Evolutionary conservation across 768 basidiomycete genomes (phyloP).

Genomic region (Termitomyces sp.): DNA sequence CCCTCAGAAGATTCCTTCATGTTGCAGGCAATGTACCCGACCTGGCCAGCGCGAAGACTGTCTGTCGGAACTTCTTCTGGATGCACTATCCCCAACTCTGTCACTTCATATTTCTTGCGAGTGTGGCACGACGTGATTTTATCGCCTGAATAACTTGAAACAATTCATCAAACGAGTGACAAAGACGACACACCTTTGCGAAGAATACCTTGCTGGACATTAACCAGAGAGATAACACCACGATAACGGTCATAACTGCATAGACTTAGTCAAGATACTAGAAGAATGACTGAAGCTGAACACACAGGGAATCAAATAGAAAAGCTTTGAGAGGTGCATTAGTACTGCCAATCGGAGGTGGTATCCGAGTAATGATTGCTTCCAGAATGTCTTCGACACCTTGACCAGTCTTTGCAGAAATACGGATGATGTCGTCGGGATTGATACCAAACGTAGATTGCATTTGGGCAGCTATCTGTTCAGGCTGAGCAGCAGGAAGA

Average conservation of each 20-base stretch:
- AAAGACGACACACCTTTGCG: conserved; percentile 56
- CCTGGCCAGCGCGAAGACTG: conserved; percentile 70
- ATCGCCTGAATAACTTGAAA: conserved; percentile 54
- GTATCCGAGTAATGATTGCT: conserved; percentile 80
- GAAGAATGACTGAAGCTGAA: conserved; percentile 10
- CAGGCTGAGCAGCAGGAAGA: conserved; percentile 82
- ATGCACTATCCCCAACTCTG: conserved; percentile 84
- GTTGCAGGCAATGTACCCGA: conserved; percentile 88
- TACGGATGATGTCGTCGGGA: conserved; percentile 64
- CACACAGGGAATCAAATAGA: conserved; percentile 89
- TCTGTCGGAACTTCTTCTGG: conserved; percentile 81
- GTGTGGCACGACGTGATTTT: conserved; percentile 83
- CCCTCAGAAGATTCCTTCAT: conserved; percentile 98
- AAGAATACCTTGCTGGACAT: conserved; percentile 72
- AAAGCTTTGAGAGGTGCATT: conserved; percentile 71
- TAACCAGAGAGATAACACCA: conserved; percentile 91
- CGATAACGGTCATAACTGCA: conserved; percentile 89
- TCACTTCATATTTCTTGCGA: conserved; percentile 83
- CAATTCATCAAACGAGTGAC: neutral
- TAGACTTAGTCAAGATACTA: conserved; percentile 9
- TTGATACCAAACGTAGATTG: conserved; percentile 78
- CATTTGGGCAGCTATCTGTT: conserved; percentile 76
- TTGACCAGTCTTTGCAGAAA: conserved; percentile 90
- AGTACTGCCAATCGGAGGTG: conserved; percentile 60
- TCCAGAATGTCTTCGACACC: conserved; percentile 75